These are phyloP conservation scores for Flaveria robusta DNA, from an alignment of 129 eudicot species.

Conservation along the genomic window DNA sequence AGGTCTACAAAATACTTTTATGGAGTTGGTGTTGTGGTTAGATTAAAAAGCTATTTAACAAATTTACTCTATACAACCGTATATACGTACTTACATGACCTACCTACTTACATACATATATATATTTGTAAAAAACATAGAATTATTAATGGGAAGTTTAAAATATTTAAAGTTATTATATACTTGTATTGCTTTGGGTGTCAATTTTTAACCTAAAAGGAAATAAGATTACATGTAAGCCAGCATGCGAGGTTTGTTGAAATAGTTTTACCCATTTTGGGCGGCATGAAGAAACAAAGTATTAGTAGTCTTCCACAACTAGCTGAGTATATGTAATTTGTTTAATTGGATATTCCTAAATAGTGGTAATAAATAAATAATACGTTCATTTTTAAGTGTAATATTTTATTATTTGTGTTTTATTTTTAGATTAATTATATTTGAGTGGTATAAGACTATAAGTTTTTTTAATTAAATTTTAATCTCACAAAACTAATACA, in stretches of 20 bases:
- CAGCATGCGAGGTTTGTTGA: not conserved
- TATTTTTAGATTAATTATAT: too few relatives aligned
- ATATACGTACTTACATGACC: too few relatives aligned
- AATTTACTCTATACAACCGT: too few relatives aligned
- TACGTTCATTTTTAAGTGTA: not conserved
- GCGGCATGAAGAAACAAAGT: not conserved
- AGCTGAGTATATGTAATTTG: not conserved
- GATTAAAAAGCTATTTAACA: too few relatives aligned
- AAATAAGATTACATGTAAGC: not conserved
- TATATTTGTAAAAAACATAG: not conserved
- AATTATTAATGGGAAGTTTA: not conserved
- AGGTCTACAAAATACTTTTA: too few relatives aligned
- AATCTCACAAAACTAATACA: too few relatives aligned
- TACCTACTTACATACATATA: too few relatives aligned
- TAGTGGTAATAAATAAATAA: not conserved
- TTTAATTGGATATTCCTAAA: too few relatives aligned
- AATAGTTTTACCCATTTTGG: not conserved
- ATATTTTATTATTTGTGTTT: not conserved
- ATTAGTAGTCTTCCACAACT: not conserved
- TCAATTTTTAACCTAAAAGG: too few relatives aligned
- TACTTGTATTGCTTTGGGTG: not conserved
- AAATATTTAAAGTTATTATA: not conserved
- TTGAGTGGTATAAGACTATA: too few relatives aligned
- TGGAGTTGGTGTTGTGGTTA: too few relatives aligned
- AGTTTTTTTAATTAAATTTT: too few relatives aligned